These are phyloP conservation scores for Otatea glauca DNA, from an alignment of 176 grass and related monocot species.

Conservation along the genomic window DNA sequence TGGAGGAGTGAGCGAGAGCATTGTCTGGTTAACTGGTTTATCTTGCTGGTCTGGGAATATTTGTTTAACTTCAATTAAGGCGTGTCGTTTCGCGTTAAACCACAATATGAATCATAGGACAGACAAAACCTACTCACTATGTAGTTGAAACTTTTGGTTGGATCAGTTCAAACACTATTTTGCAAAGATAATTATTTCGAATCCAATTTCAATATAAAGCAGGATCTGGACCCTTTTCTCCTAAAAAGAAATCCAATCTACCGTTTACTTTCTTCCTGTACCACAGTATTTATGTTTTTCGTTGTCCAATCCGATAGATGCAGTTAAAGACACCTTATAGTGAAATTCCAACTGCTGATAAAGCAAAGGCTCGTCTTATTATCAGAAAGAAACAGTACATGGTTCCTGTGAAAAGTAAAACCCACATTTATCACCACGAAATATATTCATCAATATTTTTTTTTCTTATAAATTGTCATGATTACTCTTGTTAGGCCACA, in stretches of 20 bases:
- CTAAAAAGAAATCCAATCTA: not conserved
- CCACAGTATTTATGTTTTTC: not conserved
- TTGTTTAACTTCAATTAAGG: conserved; percentile 3
- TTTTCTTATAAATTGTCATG: not conserved
- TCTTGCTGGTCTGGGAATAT: conserved; percentile 1
- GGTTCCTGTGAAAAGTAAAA: not conserved
- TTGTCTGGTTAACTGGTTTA: not conserved
- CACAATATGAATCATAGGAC: not conserved
- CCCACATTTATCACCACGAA: not conserved
- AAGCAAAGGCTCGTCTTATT: conserved; percentile 4
- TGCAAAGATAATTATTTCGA: not conserved
- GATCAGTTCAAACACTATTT: not conserved
- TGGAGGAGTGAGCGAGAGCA: not conserved
- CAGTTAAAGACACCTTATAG: not conserved
- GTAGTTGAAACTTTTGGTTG: not conserved
- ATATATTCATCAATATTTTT: not conserved
- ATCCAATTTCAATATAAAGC: not conserved
- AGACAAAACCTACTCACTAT: not conserved
- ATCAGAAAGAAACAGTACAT: not conserved
- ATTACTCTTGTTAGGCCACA: not conserved
- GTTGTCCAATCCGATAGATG: not conserved
- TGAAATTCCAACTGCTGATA: not conserved
- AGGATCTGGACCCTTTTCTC: no score
- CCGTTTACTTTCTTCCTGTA: not conserved
- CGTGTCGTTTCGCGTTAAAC: not conserved